Evolutionary conservation across 2,329 filamentous ascomycete species (phyloP).

Genomic region (Epichloe amarillans): DNA sequence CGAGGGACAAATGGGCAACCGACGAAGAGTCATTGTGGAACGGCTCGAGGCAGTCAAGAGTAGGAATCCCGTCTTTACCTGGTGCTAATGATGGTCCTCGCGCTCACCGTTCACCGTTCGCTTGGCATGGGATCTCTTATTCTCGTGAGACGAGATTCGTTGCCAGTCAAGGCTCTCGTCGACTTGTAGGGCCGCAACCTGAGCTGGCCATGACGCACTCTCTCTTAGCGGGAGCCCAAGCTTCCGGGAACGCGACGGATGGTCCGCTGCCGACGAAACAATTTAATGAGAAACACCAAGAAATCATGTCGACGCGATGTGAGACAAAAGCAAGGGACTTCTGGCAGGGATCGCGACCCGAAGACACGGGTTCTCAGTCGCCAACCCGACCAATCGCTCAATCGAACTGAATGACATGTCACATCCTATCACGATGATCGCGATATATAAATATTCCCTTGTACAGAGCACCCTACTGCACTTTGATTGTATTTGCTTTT

Average conservation of each 20-base stretch:
- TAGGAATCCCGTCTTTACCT: slow-evolving; percentile 91
- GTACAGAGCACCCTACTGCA: too few relatives aligned
- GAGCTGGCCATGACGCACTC: too few relatives aligned
- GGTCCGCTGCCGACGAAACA: not conserved
- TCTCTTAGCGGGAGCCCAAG: too few relatives aligned
- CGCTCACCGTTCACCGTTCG: not conserved
- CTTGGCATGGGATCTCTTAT: not conserved
- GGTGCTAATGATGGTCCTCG: slow-evolving; percentile 48
- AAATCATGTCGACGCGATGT: not conserved
- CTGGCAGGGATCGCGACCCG: not conserved
- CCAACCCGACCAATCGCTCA: not conserved
- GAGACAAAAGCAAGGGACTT: not conserved
- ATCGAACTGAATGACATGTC: not conserved
- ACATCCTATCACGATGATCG: not conserved
- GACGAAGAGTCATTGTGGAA: slow-evolving; percentile 93
- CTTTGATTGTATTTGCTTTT: not conserved
- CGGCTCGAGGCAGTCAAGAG: slow-evolving; percentile 90
- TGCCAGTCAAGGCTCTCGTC: not conserved
- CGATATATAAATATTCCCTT: not conserved
- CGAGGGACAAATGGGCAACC: slow-evolving; percentile 82
- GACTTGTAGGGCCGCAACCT: too few relatives aligned
- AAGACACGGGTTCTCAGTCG: too few relatives aligned
- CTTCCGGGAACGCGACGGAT: not conserved
- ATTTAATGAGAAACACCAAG: not conserved
- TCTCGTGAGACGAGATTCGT: not conserved